Evolutionary conservation across 108 stramenopile genomes (phyloP).

Genomic region (Fragilaria crotonensis): DNA sequence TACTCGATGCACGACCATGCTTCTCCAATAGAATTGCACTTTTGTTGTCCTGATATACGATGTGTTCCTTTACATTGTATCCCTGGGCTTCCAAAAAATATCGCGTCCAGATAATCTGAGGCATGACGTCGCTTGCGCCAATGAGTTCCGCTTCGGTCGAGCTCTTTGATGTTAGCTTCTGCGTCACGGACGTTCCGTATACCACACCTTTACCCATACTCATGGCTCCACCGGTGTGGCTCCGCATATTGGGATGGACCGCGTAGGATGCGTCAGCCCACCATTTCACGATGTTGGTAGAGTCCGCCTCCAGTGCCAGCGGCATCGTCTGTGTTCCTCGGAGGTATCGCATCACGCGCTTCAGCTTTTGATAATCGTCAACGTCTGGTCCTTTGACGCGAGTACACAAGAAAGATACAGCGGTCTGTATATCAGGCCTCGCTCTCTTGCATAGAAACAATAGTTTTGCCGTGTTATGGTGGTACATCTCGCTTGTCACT

Average conservation of each 20-base stretch:
- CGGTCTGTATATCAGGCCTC: constrained; percentile 13
- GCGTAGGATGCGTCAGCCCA: constrained; percentile 42
- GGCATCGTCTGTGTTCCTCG: constrained; percentile 14
- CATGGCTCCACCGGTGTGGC: constrained; percentile 34
- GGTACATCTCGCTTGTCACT: neutral
- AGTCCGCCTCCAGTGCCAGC: constrained; percentile 11
- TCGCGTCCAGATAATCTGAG: constrained; percentile 34
- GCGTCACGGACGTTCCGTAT: constrained; percentile 13
- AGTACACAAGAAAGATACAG: constrained; percentile 41
- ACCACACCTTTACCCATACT: constrained; percentile 18
- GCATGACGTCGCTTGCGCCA: constrained; percentile 36
- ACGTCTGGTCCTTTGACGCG: too few species aligned
- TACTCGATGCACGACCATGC: constrained; percentile 27
- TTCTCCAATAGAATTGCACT: constrained; percentile 45
- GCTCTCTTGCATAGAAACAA: neutral
- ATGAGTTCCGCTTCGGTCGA: too few species aligned
- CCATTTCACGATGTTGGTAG: constrained; percentile 23
- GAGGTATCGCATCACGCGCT: constrained; percentile 30
- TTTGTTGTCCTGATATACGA: constrained; percentile 40
- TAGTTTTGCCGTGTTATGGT: constrained; percentile 7
- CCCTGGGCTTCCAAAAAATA: constrained; percentile 41
- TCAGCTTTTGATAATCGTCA: constrained; percentile 37
- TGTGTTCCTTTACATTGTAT: constrained; percentile 17
- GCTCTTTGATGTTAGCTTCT: constrained; percentile 30
- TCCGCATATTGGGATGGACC: too few species aligned